Conservation (phyloP, 2,329 filamentous ascomycete genomes). For the Penicillium sp. region DNA sequence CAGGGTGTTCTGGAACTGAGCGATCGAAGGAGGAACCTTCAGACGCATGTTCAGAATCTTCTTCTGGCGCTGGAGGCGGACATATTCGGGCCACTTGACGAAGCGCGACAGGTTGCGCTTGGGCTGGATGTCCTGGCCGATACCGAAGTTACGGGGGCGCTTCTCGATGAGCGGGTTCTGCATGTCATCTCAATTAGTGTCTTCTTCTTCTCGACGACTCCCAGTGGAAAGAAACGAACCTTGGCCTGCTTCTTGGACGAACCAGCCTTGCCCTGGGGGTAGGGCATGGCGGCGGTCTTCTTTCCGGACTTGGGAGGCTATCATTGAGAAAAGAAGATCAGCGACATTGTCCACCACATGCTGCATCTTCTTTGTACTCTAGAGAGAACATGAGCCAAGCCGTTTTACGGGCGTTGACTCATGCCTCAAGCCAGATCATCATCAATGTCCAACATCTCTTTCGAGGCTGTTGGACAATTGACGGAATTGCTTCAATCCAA, state of each 20-base stretch:
- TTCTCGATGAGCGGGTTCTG: slow-evolving; percentile 99
- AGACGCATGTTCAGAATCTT: slow-evolving; percentile 98
- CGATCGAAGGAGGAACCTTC: slow-evolving; percentile 95
- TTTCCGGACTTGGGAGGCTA: slow-evolving; percentile 97
- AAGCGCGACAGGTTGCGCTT: slow-evolving; percentile 92
- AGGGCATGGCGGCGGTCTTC: slow-evolving; percentile 96
- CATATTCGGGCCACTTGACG: slow-evolving; percentile 99
- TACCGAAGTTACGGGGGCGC: slow-evolving; percentile 93
- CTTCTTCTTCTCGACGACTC: slow-evolving; percentile 7
- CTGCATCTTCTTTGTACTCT: slow-evolving; percentile 85
- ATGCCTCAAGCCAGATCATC: slow-evolving; percentile 53
- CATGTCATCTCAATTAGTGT: slow-evolving; percentile 13
- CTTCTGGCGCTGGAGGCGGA: slow-evolving; percentile 90
- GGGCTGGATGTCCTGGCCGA: slow-evolving; percentile 98
- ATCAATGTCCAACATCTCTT: slow-evolving; percentile 31
- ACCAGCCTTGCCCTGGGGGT: slow-evolving; percentile 87
- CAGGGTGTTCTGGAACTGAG: slow-evolving; percentile 96
- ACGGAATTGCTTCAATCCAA: slow-evolving; percentile 36
- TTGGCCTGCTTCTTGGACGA: slow-evolving; percentile 87
- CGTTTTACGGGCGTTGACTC: slow-evolving; percentile 48
- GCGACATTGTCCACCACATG: slow-evolving; percentile 68
- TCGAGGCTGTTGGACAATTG: slow-evolving; percentile 28
- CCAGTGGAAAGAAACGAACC: slow-evolving; percentile 55
- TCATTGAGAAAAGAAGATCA: slow-evolving; percentile 99
- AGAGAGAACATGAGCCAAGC: slow-evolving; percentile 58